Evolutionary conservation across 1,284 basidiomycete species (phyloP).

Genomic region (Ceratobasidium sp.): DNA sequence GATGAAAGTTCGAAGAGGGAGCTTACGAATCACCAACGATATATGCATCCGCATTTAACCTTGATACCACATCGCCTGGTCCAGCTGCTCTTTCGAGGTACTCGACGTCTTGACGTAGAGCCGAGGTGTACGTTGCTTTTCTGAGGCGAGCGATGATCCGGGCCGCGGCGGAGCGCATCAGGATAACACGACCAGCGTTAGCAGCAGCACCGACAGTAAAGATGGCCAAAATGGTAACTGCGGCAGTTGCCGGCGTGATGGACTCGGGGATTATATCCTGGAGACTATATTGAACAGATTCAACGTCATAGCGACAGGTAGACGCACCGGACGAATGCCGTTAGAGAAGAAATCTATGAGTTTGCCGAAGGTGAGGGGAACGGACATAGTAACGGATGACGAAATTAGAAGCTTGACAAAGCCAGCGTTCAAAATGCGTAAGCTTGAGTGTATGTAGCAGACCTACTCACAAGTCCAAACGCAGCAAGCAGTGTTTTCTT

Average conservation of each 20-base stretch:
- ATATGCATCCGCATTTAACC: constrained; percentile 91
- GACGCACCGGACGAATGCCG: constrained; percentile 71
- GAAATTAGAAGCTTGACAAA: constrained; percentile 70
- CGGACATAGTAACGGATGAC: constrained; percentile 86
- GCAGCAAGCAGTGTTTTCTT: constrained; percentile 78
- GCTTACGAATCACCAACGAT: constrained; percentile 93
- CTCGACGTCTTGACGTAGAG: constrained; percentile 90
- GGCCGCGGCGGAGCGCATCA: constrained; percentile 89
- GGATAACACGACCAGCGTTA: constrained; percentile 87
- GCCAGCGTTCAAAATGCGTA: neutral
- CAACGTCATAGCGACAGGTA: neutral
- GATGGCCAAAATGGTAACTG: constrained; percentile 77
- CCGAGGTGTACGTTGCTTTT: constrained; percentile 83
- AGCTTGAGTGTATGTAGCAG: constrained; percentile 46
- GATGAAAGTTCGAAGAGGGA: constrained; percentile 47
- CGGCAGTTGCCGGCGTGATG: constrained; percentile 84
- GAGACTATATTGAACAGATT: constrained; percentile 45
- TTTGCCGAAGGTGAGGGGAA: constrained; percentile 91
- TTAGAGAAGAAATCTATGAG: constrained; percentile 91
- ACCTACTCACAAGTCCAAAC: constrained; percentile 64
- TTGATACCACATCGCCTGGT: constrained; percentile 93
- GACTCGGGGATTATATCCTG: constrained; percentile 71
- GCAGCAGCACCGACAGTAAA: constrained; percentile 90
- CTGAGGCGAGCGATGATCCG: constrained; percentile 92
- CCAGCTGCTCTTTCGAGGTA: constrained; percentile 83